phyloP scores from a whole-genome alignment of 2,329 filamentous ascomycete genomes.

The Chrysoporthe deuterocubensis region DNA sequence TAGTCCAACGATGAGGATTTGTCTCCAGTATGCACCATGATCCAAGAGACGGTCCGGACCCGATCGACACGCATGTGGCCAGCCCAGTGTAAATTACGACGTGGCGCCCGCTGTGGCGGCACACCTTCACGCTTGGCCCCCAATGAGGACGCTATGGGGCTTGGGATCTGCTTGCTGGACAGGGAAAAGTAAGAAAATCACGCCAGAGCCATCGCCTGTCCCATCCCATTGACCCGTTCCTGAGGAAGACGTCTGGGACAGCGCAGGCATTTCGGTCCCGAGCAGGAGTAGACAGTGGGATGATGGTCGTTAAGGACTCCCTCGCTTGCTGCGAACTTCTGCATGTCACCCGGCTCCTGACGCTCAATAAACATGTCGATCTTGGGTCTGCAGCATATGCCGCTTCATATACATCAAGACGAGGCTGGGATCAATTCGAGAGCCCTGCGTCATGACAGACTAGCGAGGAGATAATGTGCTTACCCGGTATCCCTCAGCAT shows the following conservation, averaged over 20 bases:
- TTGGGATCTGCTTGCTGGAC: not conserved
- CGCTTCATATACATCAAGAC: not conserved
- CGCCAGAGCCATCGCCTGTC: not conserved
- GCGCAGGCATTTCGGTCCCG: not conserved
- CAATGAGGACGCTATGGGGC: not conserved
- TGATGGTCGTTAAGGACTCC: not conserved
- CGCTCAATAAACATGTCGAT: not conserved
- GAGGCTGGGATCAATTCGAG: not conserved
- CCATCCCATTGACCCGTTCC: not conserved
- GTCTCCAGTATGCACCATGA: not conserved
- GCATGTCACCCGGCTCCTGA: not conserved
- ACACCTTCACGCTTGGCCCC: not conserved
- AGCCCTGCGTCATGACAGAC: not conserved
- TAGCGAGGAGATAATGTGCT: not conserved
- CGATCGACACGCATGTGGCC: not conserved
- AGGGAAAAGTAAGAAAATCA: not conserved
- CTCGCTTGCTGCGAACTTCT: no score
- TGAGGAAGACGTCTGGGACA: not conserved
- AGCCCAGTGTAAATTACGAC: not conserved
- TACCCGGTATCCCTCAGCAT: not conserved
- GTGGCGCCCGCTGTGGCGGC: no score
- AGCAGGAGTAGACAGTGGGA: constrained; percentile 3
- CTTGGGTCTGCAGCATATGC: not conserved
- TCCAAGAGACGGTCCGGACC: constrained; percentile 4
- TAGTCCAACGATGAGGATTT: not conserved